A percentile compares a stretch with the other conserved stretches of the same genome.
These are phyloP conservation scores for Rhynchospora pubera DNA, from an alignment of 176 grass and related monocot genomes.

Conservation along the genomic window DNA sequence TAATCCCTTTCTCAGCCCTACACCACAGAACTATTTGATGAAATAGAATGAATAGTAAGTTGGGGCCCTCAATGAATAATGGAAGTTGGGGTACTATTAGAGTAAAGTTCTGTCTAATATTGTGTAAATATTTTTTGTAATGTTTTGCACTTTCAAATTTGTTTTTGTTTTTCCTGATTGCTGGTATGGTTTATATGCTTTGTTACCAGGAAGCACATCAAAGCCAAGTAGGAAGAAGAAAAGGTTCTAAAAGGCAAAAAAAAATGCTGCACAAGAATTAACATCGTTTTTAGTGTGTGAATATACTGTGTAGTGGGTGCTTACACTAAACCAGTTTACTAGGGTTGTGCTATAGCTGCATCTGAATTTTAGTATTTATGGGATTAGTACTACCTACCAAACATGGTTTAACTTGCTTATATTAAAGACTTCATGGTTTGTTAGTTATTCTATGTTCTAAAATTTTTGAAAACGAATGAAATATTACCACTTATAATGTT, in stretches of 20 bases:
- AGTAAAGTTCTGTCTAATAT: neutral
- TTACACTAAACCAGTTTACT: too few species aligned
- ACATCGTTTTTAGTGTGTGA: too few species aligned
- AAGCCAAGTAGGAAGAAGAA: neutral
- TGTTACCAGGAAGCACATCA: neutral
- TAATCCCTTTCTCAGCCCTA: neutral
- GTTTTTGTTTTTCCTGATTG: neutral
- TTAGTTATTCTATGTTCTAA: too few species aligned
- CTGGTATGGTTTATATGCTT: neutral
- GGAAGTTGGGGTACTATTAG: neutral
- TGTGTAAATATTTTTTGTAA: neutral
- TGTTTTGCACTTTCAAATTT: neutral
- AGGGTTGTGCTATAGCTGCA: neutral
- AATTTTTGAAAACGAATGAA: too few species aligned
- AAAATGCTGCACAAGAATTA: neutral
- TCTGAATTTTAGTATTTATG: neutral
- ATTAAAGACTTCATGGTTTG: neutral
- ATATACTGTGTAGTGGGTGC: too few species aligned
- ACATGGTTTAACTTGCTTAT: neutral
- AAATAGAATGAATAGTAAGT: neutral
- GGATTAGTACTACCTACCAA: neutral
- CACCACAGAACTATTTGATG: neutral
- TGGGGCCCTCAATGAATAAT: too few species aligned
- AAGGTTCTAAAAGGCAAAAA: neutral
- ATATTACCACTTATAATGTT: too few species aligned